These are phyloP conservation scores for Sistotremastrum suecicum DNA, from an alignment of 768 basidiomycete genomes.

Conservation along the genomic window DNA sequence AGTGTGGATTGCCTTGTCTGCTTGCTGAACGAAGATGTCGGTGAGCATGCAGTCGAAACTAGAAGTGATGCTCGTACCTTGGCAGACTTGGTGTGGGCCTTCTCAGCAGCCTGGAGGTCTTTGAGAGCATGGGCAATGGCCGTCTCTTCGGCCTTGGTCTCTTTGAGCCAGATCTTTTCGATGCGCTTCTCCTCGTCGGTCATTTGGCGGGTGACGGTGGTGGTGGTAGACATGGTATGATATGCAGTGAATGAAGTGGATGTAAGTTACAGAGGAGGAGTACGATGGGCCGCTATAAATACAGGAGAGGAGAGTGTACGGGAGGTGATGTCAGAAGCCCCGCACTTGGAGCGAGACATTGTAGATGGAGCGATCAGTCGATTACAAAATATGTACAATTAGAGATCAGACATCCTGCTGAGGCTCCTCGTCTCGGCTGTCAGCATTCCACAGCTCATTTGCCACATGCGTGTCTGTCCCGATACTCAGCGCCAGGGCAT, in stretches of 20 bases:
- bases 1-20: constrained; percentile 31
- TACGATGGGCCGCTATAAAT: too few relatives aligned
- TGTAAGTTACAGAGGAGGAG: background rate
- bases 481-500: too few relatives aligned
- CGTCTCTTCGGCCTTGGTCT: constrained; percentile 37
- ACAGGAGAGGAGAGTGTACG: too few relatives aligned
- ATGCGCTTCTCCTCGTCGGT: constrained; percentile 20
- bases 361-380: too few relatives aligned
- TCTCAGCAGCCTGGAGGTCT: constrained; percentile 38
- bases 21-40: constrained; percentile 17
- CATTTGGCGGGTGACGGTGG: constrained; percentile 14
- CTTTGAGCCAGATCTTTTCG: constrained; percentile 32
- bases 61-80: constrained; percentile 24
- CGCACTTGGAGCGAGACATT: too few relatives aligned
- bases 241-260: background rate
- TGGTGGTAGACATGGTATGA: background rate
- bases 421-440: too few relatives aligned
- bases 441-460: too few relatives aligned
- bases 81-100: constrained; percentile 33
- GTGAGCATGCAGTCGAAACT: background rate
- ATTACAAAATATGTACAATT: too few relatives aligned
- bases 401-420: too few relatives aligned
- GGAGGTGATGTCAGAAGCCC: too few relatives aligned
- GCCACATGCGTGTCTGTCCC: too few relatives aligned
- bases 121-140: constrained; percentile 38